phyloP scores from a whole-genome alignment of 2,329 filamentous ascomycete genomes.

The Xylogone sp. region DNA sequence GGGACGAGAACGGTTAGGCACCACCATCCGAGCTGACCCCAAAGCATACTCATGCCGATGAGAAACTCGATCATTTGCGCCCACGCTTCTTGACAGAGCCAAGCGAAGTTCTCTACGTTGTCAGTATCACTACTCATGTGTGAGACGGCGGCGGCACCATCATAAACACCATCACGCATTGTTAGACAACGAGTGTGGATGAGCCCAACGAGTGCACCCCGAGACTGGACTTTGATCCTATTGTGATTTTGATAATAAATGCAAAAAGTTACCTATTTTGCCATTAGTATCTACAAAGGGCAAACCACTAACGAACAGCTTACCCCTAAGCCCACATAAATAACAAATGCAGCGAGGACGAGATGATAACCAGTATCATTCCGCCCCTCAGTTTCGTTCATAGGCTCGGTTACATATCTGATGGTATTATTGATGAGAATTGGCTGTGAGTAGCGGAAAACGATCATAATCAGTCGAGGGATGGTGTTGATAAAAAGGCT shows the following conservation, averaged over 20 bases:
- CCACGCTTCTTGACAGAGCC: constrained; percentile 40
- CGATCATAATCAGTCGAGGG: constrained; percentile 33
- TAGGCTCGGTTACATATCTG: constrained; percentile 20
- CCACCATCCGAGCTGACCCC: constrained; percentile 37
- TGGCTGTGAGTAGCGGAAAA: constrained; percentile 38
- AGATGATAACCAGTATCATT: constrained; percentile 24
- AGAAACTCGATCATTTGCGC: constrained; percentile 37
- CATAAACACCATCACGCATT: constrained; percentile 19
- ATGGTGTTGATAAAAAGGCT: constrained; percentile 29
- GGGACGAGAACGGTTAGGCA: constrained; percentile 36
- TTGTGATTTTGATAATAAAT: constrained; percentile 30
- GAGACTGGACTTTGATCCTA: constrained; percentile 29
- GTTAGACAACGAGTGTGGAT: constrained; percentile 31
- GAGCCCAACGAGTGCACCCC: constrained; percentile 32
- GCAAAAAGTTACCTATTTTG: constrained; percentile 27
- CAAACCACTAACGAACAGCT: constrained; percentile 5
- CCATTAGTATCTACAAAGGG: neutral
- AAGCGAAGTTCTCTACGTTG: constrained; percentile 26
- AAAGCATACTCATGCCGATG: constrained; percentile 35
- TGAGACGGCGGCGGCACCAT: constrained; percentile 32
- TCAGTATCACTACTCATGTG: constrained; percentile 39
- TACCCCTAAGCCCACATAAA: constrained; percentile 37
- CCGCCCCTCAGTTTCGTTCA: neutral
- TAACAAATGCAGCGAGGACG: constrained; percentile 26
- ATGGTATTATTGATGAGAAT: constrained; percentile 35